Conservation (phyloP, 768 basidiomycete genomes). For the Boletus rubroflammeus region DNA sequence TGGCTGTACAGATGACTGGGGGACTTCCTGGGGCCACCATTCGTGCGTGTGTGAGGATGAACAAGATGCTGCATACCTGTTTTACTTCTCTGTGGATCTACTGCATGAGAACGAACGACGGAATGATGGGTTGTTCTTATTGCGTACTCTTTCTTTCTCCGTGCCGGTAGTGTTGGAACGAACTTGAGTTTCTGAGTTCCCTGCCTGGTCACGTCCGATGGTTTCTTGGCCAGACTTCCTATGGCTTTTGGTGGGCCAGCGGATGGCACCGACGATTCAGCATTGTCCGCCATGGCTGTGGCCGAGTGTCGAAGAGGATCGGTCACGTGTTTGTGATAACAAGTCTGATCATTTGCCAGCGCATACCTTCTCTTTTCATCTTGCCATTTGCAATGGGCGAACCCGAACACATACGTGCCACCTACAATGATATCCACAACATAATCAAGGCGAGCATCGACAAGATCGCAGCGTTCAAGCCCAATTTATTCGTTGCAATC, state of each 20-base stretch:
- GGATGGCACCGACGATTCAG: constrained; percentile 18
- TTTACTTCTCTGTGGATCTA: constrained; percentile 54
- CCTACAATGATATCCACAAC: constrained; percentile 93
- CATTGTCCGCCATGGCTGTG: constrained; percentile 20
- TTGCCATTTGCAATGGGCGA: constrained; percentile 29
- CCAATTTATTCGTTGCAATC: constrained; percentile 83
- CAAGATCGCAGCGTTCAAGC: constrained; percentile 79
- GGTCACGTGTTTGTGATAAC: constrained; percentile 19
- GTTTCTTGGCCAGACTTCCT: constrained; percentile 70
- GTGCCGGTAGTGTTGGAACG: constrained; percentile 68
- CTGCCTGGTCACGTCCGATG: constrained; percentile 65
- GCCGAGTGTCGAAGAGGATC: neutral
- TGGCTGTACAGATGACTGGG: constrained; percentile 33
- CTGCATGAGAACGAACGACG: constrained; percentile 7
- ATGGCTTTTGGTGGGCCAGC: constrained; percentile 59
- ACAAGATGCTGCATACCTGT: constrained; percentile 41
- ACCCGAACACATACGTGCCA: constrained; percentile 63
- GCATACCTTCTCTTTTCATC: neutral
- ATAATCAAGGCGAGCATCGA: constrained; percentile 66
- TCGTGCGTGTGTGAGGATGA: neutral
- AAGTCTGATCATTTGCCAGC: neutral
- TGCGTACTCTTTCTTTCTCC: constrained; percentile 78
- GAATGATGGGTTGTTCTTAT: constrained; percentile 12
- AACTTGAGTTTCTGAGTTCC: constrained; percentile 79
- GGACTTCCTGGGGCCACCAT: constrained; percentile 43